phyloP scores from a whole-genome alignment of 805 yeast genomes.

The Brettanomyces custersianus region DNA sequence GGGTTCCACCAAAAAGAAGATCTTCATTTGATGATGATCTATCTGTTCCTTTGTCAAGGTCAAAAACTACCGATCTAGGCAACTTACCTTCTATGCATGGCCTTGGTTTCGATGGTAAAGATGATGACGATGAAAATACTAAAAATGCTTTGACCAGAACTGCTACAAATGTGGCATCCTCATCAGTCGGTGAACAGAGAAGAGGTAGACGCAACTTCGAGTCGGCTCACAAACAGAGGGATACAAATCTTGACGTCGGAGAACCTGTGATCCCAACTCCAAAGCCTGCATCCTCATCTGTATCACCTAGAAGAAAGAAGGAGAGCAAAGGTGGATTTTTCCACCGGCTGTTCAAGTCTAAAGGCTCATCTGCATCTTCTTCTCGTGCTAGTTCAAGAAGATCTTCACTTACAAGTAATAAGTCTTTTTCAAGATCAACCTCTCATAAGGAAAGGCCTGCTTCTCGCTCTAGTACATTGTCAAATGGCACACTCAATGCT shows the following conservation, averaged over 20 bases:
- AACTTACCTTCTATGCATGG: background rate
- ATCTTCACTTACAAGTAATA: no score
- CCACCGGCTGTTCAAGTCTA: constrained; percentile 8
- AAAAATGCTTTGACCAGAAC: constrained; percentile 16
- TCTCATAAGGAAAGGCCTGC: no score
- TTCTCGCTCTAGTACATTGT: no score
- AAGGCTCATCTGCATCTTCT: no score
- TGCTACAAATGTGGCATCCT: constrained; percentile 20
- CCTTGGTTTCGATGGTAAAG: constrained; percentile 1
- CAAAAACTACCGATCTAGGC: constrained; percentile 18
- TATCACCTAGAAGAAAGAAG: constrained; percentile 7
- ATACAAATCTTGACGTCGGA: constrained; percentile 2
- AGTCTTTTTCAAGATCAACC: no score
- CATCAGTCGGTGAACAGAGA: constrained; percentile 6
- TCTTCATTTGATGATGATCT: constrained; percentile 7
- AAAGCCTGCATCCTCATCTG: background rate
- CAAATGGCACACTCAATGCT: no score
- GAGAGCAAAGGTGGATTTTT: constrained; percentile 10
- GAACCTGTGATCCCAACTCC: background rate
- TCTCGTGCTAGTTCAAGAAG: no score
- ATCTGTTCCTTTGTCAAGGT: constrained; percentile 12
- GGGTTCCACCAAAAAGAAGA: constrained; percentile 1
- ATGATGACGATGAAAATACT: constrained; percentile 7
- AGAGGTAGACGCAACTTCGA: background rate
- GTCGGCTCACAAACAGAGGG: background rate